A percentile compares a stretch with the other conserved stretches of the same genome.
Evolutionary conservation across 1,139 yeast genomes (phyloP).

Genomic region (Debaryomyces fabryi): DNA sequence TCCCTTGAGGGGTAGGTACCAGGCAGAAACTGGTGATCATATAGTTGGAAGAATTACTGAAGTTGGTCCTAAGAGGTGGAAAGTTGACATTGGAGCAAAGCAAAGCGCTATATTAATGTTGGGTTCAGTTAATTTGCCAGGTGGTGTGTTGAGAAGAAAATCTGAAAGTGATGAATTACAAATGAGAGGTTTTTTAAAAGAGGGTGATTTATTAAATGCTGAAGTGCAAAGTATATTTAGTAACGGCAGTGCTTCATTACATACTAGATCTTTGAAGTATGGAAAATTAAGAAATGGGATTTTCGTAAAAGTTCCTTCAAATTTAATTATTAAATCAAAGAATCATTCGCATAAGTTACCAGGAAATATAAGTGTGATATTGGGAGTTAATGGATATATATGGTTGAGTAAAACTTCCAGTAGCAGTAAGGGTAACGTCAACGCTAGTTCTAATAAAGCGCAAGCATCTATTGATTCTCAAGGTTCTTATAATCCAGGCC

Average conservation of each 20-base stretch:
- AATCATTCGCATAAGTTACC: conserved; percentile 87
- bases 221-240: conserved; percentile 90
- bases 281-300: conserved; percentile 94
- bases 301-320: conserved; percentile 77
- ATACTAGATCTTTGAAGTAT: conserved; percentile 91
- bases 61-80: conserved; percentile 94
- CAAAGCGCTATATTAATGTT: conserved; percentile 91
- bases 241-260: conserved; percentile 93
- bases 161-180: conserved; percentile 94
- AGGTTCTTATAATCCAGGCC: conserved; percentile 58
- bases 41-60: conserved; percentile 92
- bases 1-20: conserved; percentile 83
- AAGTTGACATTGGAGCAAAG: conserved; percentile 91
- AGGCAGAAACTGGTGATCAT: conserved; percentile 97
- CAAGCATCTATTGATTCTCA: conserved; percentile 44
- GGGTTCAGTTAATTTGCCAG: conserved; percentile 96
- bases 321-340: conserved; percentile 79
- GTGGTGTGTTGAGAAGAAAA: conserved; percentile 92
- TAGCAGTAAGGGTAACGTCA: conserved; percentile 21
- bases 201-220: conserved; percentile 95
- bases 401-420: conserved; percentile 80
- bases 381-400: conserved; percentile 93
- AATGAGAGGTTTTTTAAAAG: conserved; percentile 92
- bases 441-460: conserved; percentile 28
- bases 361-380: conserved; percentile 84